Percentiles rank a stretch among this genome's conserved stretches.
Evolutionary conservation across 2,329 filamentous ascomycete species (phyloP).

Genomic region (Pezizomycotina sp.): DNA sequence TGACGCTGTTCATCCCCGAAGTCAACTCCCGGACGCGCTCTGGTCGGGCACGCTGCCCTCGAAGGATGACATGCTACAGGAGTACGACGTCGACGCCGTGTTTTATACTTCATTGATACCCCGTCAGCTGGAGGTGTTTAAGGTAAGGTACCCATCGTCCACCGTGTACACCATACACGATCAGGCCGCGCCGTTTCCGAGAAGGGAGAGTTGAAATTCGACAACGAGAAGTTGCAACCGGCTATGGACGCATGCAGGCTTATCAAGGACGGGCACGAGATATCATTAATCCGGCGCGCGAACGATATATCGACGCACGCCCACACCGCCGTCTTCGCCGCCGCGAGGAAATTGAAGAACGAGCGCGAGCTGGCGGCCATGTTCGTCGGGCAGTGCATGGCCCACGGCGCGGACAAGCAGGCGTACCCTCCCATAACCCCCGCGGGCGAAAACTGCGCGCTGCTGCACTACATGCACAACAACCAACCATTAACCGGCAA

Average conservation of each 20-base stretch:
- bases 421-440: conserved; percentile 84
- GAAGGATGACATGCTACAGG: no score
- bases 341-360: conserved; percentile 46
- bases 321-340: conserved; percentile 46
- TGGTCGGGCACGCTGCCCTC: no score
- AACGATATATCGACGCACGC: conserved; percentile 63
- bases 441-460: conserved; percentile 63
- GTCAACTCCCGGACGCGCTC: no score
- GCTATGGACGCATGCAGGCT: conserved; percentile 70
- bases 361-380: conserved; percentile 72
- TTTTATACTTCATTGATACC: no score
- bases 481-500: conserved; percentile 51
- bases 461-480: conserved; percentile 75
- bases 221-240: conserved; percentile 40
- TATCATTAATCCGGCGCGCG: conserved; percentile 64
- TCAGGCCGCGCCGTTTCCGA: conserved; percentile 27
- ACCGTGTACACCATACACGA: conserved; percentile 5
- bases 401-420: conserved; percentile 56
- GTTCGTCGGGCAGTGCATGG: conserved; percentile 56
- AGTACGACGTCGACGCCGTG: no score
- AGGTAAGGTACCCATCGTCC: no score
- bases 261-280: conserved; percentile 71
- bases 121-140: no score
- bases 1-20: conserved; percentile 62
- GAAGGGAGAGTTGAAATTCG: conserved; percentile 27